Evolutionary conservation across 1,284 basidiomycete species (phyloP).

Genomic region (Phenoliferia sp.): DNA sequence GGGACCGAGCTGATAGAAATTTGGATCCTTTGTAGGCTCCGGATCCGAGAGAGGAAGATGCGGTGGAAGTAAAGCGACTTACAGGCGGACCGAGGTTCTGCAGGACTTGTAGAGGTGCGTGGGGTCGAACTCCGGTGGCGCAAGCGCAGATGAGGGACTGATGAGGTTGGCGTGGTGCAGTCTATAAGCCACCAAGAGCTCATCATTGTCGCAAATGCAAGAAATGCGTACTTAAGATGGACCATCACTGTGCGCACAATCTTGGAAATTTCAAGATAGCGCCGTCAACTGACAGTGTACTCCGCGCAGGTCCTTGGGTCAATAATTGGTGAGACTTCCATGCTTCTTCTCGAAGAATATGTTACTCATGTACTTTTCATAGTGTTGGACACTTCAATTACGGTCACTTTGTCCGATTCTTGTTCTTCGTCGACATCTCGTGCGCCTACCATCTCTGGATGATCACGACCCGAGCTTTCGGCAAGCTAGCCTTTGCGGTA

Average conservation of each 20-base stretch:
- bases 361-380: constrained; percentile 49
- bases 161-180: constrained; percentile 7
- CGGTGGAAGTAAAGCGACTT: constrained; percentile 79
- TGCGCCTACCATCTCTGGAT: constrained; percentile 76
- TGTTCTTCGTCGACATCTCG: constrained; percentile 84
- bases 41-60: constrained; percentile 52
- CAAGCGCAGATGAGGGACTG: neutral
- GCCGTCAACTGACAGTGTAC: neutral
- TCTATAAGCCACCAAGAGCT: constrained; percentile 53
- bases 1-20: too few species aligned
- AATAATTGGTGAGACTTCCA: constrained; percentile 39
- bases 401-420: constrained; percentile 84
- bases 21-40: too few species aligned
- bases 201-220: constrained; percentile 87
- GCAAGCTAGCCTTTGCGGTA: constrained; percentile 10
- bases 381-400: constrained; percentile 87
- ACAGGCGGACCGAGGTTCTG: constrained; percentile 76
- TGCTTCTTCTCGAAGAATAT: neutral
- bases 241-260: constrained; percentile 70
- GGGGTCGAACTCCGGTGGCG: neutral
- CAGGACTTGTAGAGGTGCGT: constrained; percentile 54
- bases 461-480: constrained; percentile 60
- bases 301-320: constrained; percentile 59
- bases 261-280: neutral
- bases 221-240: constrained; percentile 71